Conservation (phyloP, 768 basidiomycete species). For the Lactarius quietus region DNA sequence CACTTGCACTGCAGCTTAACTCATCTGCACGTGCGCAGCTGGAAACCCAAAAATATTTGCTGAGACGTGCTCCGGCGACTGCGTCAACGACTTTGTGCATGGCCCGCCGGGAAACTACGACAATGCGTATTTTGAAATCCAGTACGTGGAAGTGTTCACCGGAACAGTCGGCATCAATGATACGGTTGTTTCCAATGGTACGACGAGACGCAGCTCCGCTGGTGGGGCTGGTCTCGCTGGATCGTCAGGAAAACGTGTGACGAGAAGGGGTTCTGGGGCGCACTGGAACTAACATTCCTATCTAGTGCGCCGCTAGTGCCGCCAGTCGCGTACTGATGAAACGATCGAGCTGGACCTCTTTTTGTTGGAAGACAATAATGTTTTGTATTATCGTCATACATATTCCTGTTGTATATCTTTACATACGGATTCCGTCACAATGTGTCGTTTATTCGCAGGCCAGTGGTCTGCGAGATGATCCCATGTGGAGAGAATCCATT, state of each 20-base stretch:
- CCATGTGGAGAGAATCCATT: not conserved
- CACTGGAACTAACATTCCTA: too few relatives aligned
- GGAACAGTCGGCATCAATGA: not conserved
- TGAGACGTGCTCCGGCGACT: constrained; percentile 18
- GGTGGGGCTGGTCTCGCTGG: not conserved
- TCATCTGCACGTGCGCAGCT: constrained; percentile 9
- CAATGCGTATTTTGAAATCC: constrained; percentile 42
- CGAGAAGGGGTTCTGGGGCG: not conserved
- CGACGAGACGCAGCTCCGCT: not conserved
- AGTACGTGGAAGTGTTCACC: constrained; percentile 35
- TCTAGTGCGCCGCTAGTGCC: too few relatives aligned
- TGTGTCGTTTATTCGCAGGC: too few relatives aligned
- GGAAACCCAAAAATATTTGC: constrained; percentile 9
- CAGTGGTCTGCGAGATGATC: too few relatives aligned
- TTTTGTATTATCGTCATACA: too few relatives aligned
- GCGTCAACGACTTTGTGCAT: constrained; percentile 36
- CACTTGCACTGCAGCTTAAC: constrained; percentile 1
- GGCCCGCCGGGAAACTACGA: constrained; percentile 34
- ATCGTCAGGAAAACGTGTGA: not conserved
- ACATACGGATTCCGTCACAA: too few relatives aligned
- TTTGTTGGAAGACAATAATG: too few relatives aligned
- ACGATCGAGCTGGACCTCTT: too few relatives aligned
- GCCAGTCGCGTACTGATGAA: too few relatives aligned
- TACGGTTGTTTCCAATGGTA: not conserved
- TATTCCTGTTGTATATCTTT: too few relatives aligned